A percentile compares a stretch with the other conserved stretches of the same genome.
phyloP scores from a whole-genome alignment of 805 yeast genomes.

The Cyberlindnera petersonii region DNA sequence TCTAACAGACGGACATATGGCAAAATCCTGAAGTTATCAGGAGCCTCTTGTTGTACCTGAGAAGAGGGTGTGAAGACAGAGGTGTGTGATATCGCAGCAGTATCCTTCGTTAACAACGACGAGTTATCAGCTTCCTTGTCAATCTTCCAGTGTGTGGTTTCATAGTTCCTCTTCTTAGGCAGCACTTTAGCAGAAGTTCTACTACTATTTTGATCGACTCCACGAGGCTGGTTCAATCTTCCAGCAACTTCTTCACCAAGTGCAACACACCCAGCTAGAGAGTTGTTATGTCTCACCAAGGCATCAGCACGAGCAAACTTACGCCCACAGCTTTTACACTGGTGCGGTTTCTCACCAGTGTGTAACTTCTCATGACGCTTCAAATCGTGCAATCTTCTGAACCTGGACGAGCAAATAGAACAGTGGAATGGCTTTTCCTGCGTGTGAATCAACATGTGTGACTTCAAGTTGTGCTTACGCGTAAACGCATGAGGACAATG shows the following conservation, averaged over 20 bases:
- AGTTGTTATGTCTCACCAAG: slow-evolving; percentile 59
- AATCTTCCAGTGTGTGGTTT: slow-evolving; percentile 14
- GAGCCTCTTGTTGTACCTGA: not conserved
- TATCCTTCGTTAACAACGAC: not conserved
- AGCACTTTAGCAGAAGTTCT: not conserved
- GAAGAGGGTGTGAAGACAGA: not conserved
- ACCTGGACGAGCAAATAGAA: slow-evolving; percentile 53
- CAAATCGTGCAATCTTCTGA: slow-evolving; percentile 72
- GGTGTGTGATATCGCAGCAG: no score
- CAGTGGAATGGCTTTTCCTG: slow-evolving; percentile 62
- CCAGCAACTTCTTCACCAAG: slow-evolving; percentile 14
- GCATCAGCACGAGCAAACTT: slow-evolving; percentile 76
- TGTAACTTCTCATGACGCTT: slow-evolving; percentile 74
- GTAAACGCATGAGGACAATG: slow-evolving; percentile 63
- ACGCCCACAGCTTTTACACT: slow-evolving; percentile 57
- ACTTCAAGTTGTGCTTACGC: slow-evolving; percentile 68
- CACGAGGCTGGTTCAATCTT: not conserved
- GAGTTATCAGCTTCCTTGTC: not conserved
- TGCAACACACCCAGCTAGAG: slow-evolving; percentile 30
- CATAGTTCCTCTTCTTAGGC: slow-evolving; percentile 6
- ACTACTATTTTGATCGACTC: no score
- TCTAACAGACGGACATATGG: slow-evolving; percentile 24
- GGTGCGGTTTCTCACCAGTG: slow-evolving; percentile 68
- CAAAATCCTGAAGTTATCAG: slow-evolving; percentile 10
- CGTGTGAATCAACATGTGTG: slow-evolving; percentile 68